These are phyloP conservation scores for Eremomyces bilateralis DNA, from an alignment of 495 filamentous ascomycete genomes.

Conservation along the genomic window DNA sequence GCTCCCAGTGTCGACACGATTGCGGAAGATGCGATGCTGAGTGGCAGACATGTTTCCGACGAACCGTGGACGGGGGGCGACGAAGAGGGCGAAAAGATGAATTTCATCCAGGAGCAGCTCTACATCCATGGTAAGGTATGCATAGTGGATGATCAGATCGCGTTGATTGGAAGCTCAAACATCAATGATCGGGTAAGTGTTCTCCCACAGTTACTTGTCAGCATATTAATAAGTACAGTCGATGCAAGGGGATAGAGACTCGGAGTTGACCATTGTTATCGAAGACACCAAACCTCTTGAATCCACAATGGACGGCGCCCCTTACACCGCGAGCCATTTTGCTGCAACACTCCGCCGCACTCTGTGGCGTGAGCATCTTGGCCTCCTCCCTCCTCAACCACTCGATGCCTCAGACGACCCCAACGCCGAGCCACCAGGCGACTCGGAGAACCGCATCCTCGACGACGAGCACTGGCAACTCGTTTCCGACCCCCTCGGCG, in stretches of 20 bases:
- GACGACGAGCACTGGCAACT: slow-evolving; percentile 48
- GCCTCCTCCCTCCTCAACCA: slow-evolving; percentile 52
- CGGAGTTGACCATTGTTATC: slow-evolving; percentile 81
- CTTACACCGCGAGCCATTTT: slow-evolving; percentile 51
- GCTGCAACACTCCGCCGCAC: slow-evolving; percentile 64
- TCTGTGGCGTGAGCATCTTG: slow-evolving; percentile 86
- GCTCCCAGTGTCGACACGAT: slow-evolving; percentile 41
- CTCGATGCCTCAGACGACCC: slow-evolving; percentile 48
- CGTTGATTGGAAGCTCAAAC: slow-evolving; percentile 74
- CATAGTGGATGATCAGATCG: slow-evolving; percentile 22
- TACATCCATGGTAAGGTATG: slow-evolving; percentile 69
- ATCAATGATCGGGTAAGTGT: slow-evolving; percentile 64
- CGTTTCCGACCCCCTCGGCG: slow-evolving; percentile 61
- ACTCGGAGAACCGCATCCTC: slow-evolving; percentile 44
- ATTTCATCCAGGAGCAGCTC: slow-evolving; percentile 85
- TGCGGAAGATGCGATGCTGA: slow-evolving; percentile 62
- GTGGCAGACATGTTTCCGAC: slow-evolving; percentile 38
- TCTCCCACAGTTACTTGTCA: too few relatives aligned
- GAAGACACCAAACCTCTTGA: slow-evolving; percentile 58
- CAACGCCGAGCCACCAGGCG: slow-evolving; percentile 64
- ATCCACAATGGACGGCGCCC: slow-evolving; percentile 55
- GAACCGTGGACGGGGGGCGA: slow-evolving; percentile 48
- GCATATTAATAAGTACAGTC: too few relatives aligned
- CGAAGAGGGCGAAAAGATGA: slow-evolving; percentile 50
- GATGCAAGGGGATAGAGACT: slow-evolving; percentile 75